These are phyloP conservation scores for Blepharisma stoltei DNA, from an alignment of 73 alveolate species.

Conservation along the genomic window DNA sequence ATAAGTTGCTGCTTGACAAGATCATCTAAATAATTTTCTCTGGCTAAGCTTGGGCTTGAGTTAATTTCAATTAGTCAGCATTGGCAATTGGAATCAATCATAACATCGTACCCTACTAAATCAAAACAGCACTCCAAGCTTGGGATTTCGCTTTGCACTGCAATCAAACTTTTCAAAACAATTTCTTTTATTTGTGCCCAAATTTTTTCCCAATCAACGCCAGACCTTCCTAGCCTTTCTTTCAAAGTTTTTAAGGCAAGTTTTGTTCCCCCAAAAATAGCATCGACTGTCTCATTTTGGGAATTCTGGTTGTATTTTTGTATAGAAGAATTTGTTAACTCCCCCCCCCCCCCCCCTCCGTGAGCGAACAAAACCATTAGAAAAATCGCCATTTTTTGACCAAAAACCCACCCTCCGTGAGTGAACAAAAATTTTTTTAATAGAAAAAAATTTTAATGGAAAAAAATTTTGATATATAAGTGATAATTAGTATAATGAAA, in stretches of 20 bases:
- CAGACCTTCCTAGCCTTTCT: constrained; percentile 58
- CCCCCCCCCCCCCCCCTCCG: no score
- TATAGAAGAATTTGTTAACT: constrained; percentile 90
- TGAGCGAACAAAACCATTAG: no score
- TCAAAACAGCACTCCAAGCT: constrained; percentile 78
- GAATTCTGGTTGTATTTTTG: constrained; percentile 67
- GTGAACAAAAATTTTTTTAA: no score
- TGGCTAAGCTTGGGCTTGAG: constrained; percentile 78
- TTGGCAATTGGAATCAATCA: constrained; percentile 67
- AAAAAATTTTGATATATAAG: no score
- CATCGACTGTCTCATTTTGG: constrained; percentile 60
- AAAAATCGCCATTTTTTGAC: no score
- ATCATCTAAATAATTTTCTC: constrained; percentile 81
- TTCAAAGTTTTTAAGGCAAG: constrained; percentile 72
- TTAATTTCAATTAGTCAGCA: constrained; percentile 89
- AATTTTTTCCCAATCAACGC: constrained; percentile 65
- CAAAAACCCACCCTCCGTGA: no score
- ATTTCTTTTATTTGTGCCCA: constrained; percentile 87
- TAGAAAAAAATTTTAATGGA: no score
- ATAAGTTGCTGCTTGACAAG: constrained; percentile 69
- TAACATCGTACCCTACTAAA: constrained; percentile 82
- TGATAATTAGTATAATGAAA: no score
- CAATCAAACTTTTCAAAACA: constrained; percentile 69
- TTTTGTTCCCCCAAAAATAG: constrained; percentile 87
- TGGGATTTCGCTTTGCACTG: constrained; percentile 83